Base-by-base conservation (phyloP, 805 yeast species). In the Teunomyces kruisii region DNA sequence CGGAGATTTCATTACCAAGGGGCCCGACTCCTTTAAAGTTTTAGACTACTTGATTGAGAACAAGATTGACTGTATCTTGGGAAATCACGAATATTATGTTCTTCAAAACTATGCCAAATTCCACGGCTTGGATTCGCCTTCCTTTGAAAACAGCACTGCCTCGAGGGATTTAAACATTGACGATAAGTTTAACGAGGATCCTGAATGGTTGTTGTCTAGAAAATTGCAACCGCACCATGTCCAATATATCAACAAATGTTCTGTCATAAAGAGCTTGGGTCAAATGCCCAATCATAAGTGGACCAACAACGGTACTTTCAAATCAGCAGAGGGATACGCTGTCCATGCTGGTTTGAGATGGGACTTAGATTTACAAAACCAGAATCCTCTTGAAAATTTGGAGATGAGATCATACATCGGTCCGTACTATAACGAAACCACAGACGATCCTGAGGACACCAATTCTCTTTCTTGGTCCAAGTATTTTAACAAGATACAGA, bases 1-100 rank as follows among this genome's bases (percentile, higher is more conserved):
- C 15, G 98, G 98, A 3, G 97, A 91, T 59, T 88, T 90, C 61
- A 71, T 88, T 13, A 75, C 89, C 41, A 92, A 91, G 59, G 98
- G 98, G 1, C 83, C 86, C 4, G 81, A 86, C 46, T 86, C 96
- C 1, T 50, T 78, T 10, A 78, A 76, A 32, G 89, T 89, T 2
- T 59, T 90, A 9, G 84, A 89, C 47, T 83, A 46, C 45, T 58
- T 64, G 44, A 57, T 83, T 28, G 68, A 79, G 16, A 59, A 81
- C 52, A 68, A 78, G 12, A 76, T 87, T 12, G 81, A 79, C 43
- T 90, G 96, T 59, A 80, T 91, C 2, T 68, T 94, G 47, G 97
- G 98, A 0, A 91, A 91, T 68, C 97, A 92, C 63, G 98, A 91
- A 64, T 74, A 84, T 49, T 83, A 81, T 48, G 77, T 86, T 9